These are phyloP conservation scores for Acanthamoeba lenticulata DNA, from an alignment of 208 protist species.

Conservation along the genomic window DNA sequence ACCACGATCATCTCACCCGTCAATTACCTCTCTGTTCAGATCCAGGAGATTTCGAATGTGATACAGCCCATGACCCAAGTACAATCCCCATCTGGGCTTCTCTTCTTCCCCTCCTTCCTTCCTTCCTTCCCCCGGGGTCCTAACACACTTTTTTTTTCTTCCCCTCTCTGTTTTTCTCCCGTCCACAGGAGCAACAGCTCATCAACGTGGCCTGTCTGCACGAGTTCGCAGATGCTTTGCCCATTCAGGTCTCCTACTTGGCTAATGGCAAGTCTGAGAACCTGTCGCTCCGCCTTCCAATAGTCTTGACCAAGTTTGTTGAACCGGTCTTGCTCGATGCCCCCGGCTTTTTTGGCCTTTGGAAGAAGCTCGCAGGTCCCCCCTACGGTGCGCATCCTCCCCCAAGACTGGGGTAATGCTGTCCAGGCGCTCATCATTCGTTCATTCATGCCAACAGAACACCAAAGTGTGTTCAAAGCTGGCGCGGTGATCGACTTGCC, in stretches of 20 bases:
- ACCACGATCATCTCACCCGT: slow-evolving; percentile 61
- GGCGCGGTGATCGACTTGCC: slow-evolving; percentile 9
- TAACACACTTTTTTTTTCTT: not conserved
- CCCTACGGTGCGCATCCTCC: slow-evolving; percentile 39
- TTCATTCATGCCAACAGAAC: not conserved
- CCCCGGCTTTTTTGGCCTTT: slow-evolving; percentile 57
- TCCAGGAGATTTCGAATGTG: slow-evolving; percentile 43
- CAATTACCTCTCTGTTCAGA: slow-evolving; percentile 60
- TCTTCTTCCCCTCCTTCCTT: not conserved
- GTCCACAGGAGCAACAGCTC: slow-evolving; percentile 66
- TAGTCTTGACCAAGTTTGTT: slow-evolving; percentile 71
- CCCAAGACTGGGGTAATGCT: too few species aligned
- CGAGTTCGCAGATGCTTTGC: slow-evolving; percentile 54
- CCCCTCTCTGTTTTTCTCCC: not conserved
- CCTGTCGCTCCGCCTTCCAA: slow-evolving; percentile 47
- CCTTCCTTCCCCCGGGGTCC: not conserved
- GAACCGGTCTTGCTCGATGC: slow-evolving; percentile 32
- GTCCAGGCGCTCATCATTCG: too few species aligned
- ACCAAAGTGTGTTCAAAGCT: slow-evolving; percentile 59
- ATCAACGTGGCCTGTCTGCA: slow-evolving; percentile 67
- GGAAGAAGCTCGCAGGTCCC: slow-evolving; percentile 63
- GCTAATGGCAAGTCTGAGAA: slow-evolving; percentile 59
- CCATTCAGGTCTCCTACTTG: slow-evolving; percentile 60
- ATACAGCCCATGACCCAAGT: slow-evolving; percentile 31
- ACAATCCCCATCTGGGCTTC: not conserved